Conservation (phyloP, 2,329 filamentous ascomycete species). For the Colletotrichum sp. region DNA sequence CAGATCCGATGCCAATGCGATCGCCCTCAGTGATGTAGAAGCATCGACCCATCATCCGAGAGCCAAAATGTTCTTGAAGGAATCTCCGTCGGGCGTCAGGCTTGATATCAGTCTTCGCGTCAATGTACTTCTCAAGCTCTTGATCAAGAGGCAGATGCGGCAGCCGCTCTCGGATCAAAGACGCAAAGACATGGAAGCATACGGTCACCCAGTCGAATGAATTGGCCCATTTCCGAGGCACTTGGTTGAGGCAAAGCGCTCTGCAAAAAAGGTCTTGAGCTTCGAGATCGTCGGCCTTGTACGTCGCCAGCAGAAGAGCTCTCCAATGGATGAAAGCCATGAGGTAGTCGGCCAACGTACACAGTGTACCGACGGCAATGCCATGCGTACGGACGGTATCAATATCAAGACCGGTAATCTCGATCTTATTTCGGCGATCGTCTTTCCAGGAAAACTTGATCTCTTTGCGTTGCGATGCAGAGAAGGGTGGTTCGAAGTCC, state of each 20-base stretch:
- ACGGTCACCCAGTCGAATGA: slow-evolving; percentile 23
- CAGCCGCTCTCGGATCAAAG: slow-evolving; percentile 21
- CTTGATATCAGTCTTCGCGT: background rate
- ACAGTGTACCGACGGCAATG: slow-evolving; percentile 32
- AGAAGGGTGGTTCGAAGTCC: slow-evolving; percentile 24
- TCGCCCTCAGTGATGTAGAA: slow-evolving; percentile 27
- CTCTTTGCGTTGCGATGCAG: slow-evolving; percentile 19
- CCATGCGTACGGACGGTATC: slow-evolving; percentile 28
- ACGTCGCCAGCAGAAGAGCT: slow-evolving; percentile 26
- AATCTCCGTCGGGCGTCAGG: slow-evolving; percentile 10
- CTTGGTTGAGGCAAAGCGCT: slow-evolving; percentile 32
- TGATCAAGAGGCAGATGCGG: slow-evolving; percentile 23
- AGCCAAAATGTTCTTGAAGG: slow-evolving; percentile 22
- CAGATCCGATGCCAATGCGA: slow-evolving; percentile 35
- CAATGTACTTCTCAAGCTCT: slow-evolving; percentile 10
- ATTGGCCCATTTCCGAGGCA: slow-evolving; percentile 10
- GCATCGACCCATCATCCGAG: slow-evolving; percentile 26
- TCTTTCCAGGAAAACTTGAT: slow-evolving; percentile 29
- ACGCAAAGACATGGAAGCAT: slow-evolving; percentile 27
- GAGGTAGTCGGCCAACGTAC: slow-evolving; percentile 32
- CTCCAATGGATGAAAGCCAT: slow-evolving; percentile 41
- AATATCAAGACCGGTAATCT: slow-evolving; percentile 32
- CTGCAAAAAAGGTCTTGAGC: slow-evolving; percentile 32
- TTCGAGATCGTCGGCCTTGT: background rate
- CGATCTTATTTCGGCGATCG: slow-evolving; percentile 27